These are phyloP conservation scores for Torrubiella hemipterigena DNA, from an alignment of 2,329 filamentous ascomycete species.

Conservation along the genomic window DNA sequence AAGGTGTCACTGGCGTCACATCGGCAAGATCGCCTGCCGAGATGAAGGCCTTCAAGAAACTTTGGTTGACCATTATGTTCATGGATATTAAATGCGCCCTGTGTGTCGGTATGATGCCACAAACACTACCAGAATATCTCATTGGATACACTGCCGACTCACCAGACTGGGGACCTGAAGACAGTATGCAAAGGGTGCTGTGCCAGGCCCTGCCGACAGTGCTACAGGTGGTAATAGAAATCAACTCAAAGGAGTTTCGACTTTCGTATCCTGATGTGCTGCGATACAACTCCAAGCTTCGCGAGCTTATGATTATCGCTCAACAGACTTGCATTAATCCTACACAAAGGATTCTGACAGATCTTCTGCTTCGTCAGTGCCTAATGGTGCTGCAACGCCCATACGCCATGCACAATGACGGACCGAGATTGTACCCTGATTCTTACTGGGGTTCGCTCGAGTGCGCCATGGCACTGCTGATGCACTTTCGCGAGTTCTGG, in stretches of 20 bases:
- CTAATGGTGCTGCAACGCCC: constrained; percentile 23
- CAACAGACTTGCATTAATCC: constrained; percentile 14
- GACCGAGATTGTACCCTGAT: constrained; percentile 19
- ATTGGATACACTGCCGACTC: constrained; percentile 12
- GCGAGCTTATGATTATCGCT: constrained; percentile 19
- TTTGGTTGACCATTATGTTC: constrained; percentile 23
- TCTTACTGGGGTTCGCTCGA: constrained; percentile 24
- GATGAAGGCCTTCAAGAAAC: constrained; percentile 15
- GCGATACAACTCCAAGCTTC: constrained; percentile 18
- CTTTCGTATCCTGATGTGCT: constrained; percentile 20
- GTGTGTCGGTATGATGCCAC: constrained; percentile 21
- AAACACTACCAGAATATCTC: constrained; percentile 19
- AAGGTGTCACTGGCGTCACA: constrained; percentile 12
- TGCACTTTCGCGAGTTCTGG: constrained; percentile 23
- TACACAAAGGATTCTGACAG: constrained; percentile 20
- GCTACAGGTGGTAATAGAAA: constrained; percentile 16
- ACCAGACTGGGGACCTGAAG: constrained; percentile 14
- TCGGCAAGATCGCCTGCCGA: constrained; percentile 13
- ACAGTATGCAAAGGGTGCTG: constrained; percentile 19
- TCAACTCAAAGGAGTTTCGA: constrained; percentile 19
- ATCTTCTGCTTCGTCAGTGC: constrained; percentile 21
- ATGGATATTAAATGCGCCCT: constrained; percentile 23
- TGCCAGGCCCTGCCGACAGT: constrained; percentile 18
- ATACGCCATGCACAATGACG: constrained; percentile 20
- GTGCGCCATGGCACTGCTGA: constrained; percentile 21